Percentiles rank a stretch among this genome's conserved stretches.
phyloP scores from a whole-genome alignment of 2,329 filamentous ascomycete species.

The Cladosporium sp. region DNA sequence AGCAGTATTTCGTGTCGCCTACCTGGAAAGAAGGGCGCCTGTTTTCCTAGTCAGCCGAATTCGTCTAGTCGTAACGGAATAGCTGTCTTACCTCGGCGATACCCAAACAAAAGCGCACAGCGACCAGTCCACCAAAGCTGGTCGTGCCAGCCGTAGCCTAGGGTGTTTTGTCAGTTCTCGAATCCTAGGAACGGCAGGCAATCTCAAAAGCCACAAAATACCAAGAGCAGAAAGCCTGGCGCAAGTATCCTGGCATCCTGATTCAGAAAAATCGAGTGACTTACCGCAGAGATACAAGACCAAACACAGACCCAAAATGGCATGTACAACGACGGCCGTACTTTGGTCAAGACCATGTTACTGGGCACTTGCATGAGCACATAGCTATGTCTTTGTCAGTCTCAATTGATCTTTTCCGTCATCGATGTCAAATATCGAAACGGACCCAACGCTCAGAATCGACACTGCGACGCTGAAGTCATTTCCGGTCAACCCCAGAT shows the following conservation, averaged over 20 bases:
- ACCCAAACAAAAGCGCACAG: conserved; percentile 20
- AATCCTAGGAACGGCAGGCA: no score
- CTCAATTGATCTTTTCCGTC: no score
- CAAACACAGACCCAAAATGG: conserved; percentile 26
- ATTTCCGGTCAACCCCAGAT: conserved; percentile 51
- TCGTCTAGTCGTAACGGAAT: no score
- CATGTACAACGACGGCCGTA: conserved; percentile 42
- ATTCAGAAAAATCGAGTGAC: no score
- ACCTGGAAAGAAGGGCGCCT: no score
- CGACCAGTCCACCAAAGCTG: conserved; percentile 23
- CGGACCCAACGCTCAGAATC: conserved; percentile 32
- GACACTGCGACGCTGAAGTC: conserved; percentile 55
- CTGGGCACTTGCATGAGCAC: conserved; percentile 41
- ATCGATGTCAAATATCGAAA: no score
- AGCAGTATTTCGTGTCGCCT: no score
- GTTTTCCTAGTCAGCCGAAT: not conserved
- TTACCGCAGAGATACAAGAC: conserved; percentile 23
- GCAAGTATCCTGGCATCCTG: no score
- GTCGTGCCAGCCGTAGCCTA: conserved; percentile 20
- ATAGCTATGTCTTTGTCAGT: conserved; percentile 20
- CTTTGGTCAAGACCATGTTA: conserved; percentile 45
- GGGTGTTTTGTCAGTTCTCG: no score
- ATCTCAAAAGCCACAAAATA: no score
- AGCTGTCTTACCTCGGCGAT: conserved; percentile 11
- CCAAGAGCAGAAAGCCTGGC: no score